Base-by-base conservation (phyloP, 176 grass and related monocot genomes). In the Carex cristatella region DNA sequence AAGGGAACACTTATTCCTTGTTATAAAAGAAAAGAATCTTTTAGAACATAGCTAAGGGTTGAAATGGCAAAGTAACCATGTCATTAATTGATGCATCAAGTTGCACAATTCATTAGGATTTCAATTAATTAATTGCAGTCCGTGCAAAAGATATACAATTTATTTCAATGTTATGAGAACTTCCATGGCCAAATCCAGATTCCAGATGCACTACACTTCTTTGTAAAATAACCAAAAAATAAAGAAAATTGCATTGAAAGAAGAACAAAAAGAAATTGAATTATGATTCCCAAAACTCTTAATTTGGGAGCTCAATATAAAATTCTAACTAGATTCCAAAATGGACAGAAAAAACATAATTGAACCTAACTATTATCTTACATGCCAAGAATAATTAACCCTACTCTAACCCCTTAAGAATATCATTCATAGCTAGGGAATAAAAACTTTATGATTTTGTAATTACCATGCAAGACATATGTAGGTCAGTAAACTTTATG, bases 311-410 rank as follows among this genome's bases (percentile, higher is more conserved):
- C 5, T 83, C 30, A 32, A 33, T 8, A 33, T 8, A 51, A 83
- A 55, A 66, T 69, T 83, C 58, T 83, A 83, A 56, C 60, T 44
- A 65, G 30, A 48, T 42, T 81, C 53, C 53, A 32, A 54, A 83
- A 68, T 6, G 4, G 60, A 81, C 32, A 63, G 38, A n/a, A 63
- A 63, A 81, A 64, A 81, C 27, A 66, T 19, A 68, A 54, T 27
- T 77, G 13, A 83, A 68, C 42, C 81, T 83, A 69, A 68, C 46
- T 78, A 77, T 71, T 70, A 16, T 71, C 18, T 78, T 55, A 57
- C 49, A 11, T 77, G 27, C 73, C 49, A 77, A 77, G 73, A 78
- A 78, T 33, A 56, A 74, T 68, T 75, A 76, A 76, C 12, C 62
- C 64, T 66, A 53, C 48, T 68, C 81, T 83, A 83, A 10, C 40